phyloP scores from a whole-genome alignment of 2,329 filamentous ascomycete genomes.

The Aspergillus melleus region DNA sequence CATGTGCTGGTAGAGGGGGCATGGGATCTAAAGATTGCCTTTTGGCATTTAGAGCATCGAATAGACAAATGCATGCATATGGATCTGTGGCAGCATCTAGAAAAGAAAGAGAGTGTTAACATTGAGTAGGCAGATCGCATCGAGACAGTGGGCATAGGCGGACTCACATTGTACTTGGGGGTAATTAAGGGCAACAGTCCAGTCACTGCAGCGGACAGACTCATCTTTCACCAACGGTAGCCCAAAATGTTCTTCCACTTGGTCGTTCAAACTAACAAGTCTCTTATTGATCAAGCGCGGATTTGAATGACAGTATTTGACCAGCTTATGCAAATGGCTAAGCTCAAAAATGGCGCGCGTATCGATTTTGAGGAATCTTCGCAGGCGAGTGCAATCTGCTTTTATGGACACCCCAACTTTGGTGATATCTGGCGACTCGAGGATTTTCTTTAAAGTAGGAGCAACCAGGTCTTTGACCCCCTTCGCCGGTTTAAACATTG shows the following conservation, averaged over 20 bases:
- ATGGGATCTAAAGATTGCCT: constrained; percentile 65
- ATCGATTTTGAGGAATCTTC: constrained; percentile 64
- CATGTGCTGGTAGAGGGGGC: constrained; percentile 69
- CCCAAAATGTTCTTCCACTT: constrained; percentile 69
- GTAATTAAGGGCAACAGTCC: constrained; percentile 63
- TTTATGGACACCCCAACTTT: constrained; percentile 78
- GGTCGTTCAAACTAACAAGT: constrained; percentile 65
- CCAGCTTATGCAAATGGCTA: constrained; percentile 75
- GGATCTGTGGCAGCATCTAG: constrained; percentile 78
- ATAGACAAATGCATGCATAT: constrained; percentile 76
- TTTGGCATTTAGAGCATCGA: constrained; percentile 67
- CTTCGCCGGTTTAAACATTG: constrained; percentile 55
- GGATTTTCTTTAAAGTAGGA: constrained; percentile 67
- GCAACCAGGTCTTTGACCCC: constrained; percentile 60
- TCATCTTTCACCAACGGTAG: constrained; percentile 74
- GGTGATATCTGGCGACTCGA: constrained; percentile 67
- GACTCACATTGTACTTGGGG: constrained; percentile 70
- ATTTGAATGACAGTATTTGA: constrained; percentile 63
- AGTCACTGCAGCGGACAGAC: constrained; percentile 71
- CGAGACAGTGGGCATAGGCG: constrained; percentile 7
- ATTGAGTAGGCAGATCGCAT: constrained; percentile 1
- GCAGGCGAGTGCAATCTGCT: constrained; percentile 68
- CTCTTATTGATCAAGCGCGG: constrained; percentile 63
- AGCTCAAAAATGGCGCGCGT: constrained; percentile 73
- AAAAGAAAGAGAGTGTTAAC: constrained; percentile 5